phyloP scores from a whole-genome alignment of 2,329 filamentous ascomycete species.

The Corynespora cassiicola region DNA sequence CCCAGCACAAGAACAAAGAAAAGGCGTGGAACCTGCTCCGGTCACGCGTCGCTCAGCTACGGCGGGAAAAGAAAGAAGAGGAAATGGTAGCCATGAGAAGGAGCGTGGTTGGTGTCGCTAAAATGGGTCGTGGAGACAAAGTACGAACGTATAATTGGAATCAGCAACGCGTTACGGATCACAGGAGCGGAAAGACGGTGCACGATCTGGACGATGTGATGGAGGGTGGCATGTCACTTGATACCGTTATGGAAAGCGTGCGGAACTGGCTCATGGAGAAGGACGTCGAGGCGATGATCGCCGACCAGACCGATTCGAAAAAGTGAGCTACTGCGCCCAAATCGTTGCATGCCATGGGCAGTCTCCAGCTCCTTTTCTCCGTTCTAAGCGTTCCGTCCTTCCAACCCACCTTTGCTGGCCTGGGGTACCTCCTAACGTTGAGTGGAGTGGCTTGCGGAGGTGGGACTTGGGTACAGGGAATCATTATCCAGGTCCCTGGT shows the following conservation, averaged over 20 bases:
- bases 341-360: no score
- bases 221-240: conserved; percentile 74
- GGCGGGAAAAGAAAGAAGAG: conserved; percentile 83
- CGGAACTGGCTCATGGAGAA: conserved; percentile 75
- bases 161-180: conserved; percentile 85
- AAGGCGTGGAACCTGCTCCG: conserved; percentile 86
- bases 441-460: no score
- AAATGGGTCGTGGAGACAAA: conserved; percentile 91
- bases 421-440: no score
- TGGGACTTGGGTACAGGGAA: no score
- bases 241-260: conserved; percentile 79
- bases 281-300: conserved; percentile 75
- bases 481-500: no score
- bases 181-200: conserved; percentile 79
- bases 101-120: conserved; percentile 77
- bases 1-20: conserved; percentile 87
- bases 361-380: no score
- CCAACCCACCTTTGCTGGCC: no score
- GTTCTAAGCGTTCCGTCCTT: no score
- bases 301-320: conserved; percentile 35
- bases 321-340: no score
- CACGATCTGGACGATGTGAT: conserved; percentile 84
- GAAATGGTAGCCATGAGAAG: conserved; percentile 76
- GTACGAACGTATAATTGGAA: conserved; percentile 87
- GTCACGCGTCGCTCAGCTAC: conserved; percentile 78